Evolutionary conservation across 345 rosid species (phyloP).

Genomic region (Trapa bicornis): DNA sequence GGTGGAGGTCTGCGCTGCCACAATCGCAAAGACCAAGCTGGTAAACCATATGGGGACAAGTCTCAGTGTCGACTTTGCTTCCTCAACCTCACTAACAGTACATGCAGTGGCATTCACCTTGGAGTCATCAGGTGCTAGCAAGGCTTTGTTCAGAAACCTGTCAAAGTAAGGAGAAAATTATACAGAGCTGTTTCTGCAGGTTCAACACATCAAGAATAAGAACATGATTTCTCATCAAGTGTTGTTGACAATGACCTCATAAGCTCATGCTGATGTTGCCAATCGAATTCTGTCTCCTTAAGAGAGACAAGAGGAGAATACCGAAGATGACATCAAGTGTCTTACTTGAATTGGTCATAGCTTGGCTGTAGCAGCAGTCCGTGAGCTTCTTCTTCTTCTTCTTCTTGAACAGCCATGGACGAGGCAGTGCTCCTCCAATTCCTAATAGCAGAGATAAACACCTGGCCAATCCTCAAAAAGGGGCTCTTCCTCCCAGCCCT

Average conservation of each 20-base stretch:
- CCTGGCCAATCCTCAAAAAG: conserved; percentile 30
- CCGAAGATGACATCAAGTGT: neutral
- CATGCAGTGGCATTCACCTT: conserved; percentile 14
- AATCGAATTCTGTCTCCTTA: neutral
- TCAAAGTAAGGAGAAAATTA: neutral
- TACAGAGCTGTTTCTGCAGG: neutral
- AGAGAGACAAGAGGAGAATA: neutral
- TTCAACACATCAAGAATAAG: neutral
- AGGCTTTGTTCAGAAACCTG: conserved; percentile 49
- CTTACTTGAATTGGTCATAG: conserved; percentile 21
- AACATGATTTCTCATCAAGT: neutral
- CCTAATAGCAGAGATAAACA: conserved; percentile 25
- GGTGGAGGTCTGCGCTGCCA: conserved; percentile 42
- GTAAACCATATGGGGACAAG: conserved; percentile 42
- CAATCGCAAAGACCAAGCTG: conserved; percentile 36
- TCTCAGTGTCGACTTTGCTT: conserved; percentile 34
- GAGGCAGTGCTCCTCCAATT: conserved; percentile 20
- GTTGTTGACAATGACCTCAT: neutral
- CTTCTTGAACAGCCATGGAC: neutral
- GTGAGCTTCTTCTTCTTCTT: conserved; percentile 8
- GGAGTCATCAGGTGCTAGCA: conserved; percentile 21
- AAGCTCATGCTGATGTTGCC: neutral
- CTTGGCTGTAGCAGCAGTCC: conserved; percentile 6
- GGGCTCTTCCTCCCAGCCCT: conserved; percentile 25
- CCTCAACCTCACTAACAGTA: conserved; percentile 30